phyloP scores from a whole-genome alignment of 1,139 yeast species.

The Arxiozyma heterogenica region DNA sequence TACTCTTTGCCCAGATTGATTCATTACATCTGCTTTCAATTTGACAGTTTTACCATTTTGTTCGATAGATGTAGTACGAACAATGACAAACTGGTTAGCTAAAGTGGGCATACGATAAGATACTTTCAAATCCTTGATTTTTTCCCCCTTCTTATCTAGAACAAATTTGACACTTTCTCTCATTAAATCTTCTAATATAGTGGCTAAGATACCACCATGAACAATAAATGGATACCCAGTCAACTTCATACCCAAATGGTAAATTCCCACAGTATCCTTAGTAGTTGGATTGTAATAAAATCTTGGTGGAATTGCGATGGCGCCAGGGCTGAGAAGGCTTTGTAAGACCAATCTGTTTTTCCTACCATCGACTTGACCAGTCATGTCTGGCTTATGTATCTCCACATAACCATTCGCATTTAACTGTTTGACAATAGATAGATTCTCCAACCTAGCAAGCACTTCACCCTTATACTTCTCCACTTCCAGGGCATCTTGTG shows the following conservation, averaged over 20 bases:
- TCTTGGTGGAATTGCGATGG: slow-evolving; percentile 63
- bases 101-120: slow-evolving; percentile 63
- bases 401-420: slow-evolving; percentile 32
- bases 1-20: slow-evolving; percentile 37
- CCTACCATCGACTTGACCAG: background rate
- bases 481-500: slow-evolving; percentile 24
- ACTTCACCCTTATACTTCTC: slow-evolving; percentile 31
- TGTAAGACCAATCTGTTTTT: slow-evolving; percentile 31
- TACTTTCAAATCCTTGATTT: slow-evolving; percentile 21
- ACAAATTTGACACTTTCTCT: slow-evolving; percentile 30
- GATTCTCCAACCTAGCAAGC: slow-evolving; percentile 40
- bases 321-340: slow-evolving; percentile 58
- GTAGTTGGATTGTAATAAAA: slow-evolving; percentile 52
- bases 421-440: slow-evolving; percentile 38
- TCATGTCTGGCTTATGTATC: slow-evolving; percentile 7
- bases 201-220: slow-evolving; percentile 86
- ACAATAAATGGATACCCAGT: slow-evolving; percentile 83
- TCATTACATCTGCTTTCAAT: slow-evolving; percentile 34
- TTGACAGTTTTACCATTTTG: slow-evolving; percentile 31
- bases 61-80: slow-evolving; percentile 42
- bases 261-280: slow-evolving; percentile 53
- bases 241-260: slow-evolving; percentile 69
- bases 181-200: slow-evolving; percentile 68
- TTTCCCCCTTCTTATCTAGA: slow-evolving; percentile 26
- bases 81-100: slow-evolving; percentile 68